Conservation (phyloP, 441 rosid species). For the Monsonia emarginata region DNA sequence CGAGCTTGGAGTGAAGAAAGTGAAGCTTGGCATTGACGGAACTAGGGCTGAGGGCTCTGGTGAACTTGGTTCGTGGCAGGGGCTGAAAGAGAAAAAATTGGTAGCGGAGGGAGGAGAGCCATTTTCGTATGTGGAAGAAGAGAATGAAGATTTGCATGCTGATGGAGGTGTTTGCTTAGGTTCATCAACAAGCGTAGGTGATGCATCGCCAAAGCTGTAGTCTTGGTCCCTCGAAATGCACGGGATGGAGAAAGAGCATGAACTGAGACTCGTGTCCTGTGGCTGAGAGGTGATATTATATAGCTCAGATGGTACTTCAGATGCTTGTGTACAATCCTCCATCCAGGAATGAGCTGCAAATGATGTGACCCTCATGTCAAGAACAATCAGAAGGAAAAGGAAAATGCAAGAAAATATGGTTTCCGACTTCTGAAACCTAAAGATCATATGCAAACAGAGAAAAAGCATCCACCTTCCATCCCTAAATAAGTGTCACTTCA, state of each 20-base stretch:
- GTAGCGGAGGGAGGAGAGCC: slow-evolving; percentile 25
- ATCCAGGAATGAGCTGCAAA: slow-evolving; percentile 64
- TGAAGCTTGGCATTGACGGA: slow-evolving; percentile 61
- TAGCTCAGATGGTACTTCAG: slow-evolving; percentile 27
- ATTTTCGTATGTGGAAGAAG: slow-evolving; percentile 34
- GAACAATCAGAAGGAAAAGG: background rate
- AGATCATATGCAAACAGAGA: too few species aligned
- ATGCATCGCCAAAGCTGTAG: slow-evolving; percentile 44
- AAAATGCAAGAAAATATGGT: background rate
- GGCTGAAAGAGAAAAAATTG: slow-evolving; percentile 58
- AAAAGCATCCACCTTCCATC: too few species aligned
- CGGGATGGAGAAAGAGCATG: slow-evolving; percentile 34
- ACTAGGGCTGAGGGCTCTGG: slow-evolving; percentile 32
- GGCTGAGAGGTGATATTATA: slow-evolving; percentile 24
- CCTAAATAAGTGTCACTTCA: too few species aligned
- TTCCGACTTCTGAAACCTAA: background rate
- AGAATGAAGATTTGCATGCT: slow-evolving; percentile 45
- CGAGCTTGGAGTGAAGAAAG: slow-evolving; percentile 41
- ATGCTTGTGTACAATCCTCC: slow-evolving; percentile 32
- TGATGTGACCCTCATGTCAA: background rate
- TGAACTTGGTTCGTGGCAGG: slow-evolving; percentile 28
- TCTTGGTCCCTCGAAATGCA: slow-evolving; percentile 36
- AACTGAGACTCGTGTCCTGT: slow-evolving; percentile 29
- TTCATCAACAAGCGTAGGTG: slow-evolving; percentile 18
- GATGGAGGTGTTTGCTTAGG: slow-evolving; percentile 26